A percentile compares a stretch with the other conserved stretches of the same genome.
Conservation (phyloP, 1,284 basidiomycete genomes). For the Nidula niveotomentosa region DNA sequence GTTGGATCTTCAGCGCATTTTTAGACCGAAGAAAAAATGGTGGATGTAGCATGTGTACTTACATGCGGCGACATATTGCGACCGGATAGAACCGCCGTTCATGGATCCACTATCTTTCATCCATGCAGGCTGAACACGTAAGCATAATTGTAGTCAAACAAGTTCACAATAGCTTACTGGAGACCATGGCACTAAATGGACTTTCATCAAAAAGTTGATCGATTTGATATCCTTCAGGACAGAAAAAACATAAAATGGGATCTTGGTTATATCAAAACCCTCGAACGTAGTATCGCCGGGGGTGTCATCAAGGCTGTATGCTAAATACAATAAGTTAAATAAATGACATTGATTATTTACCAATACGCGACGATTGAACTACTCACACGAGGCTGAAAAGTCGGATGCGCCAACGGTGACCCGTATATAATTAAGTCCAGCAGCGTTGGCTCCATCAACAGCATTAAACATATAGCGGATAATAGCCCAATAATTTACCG, state of each 20-base stretch:
- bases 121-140: slow-evolving; percentile 43
- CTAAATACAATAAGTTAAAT: slow-evolving; percentile 19
- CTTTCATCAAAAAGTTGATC: slow-evolving; percentile 37
- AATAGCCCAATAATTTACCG: slow-evolving; percentile 43
- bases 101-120: slow-evolving; percentile 51
- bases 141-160: neutral
- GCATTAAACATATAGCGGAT: slow-evolving; percentile 44
- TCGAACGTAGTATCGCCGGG: slow-evolving; percentile 46
- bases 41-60: neutral
- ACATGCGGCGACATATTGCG: slow-evolving; percentile 26
- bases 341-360: neutral
- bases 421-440: slow-evolving; percentile 50
- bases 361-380: neutral
- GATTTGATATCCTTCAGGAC: slow-evolving; percentile 48
- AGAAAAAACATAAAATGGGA: slow-evolving; percentile 49
- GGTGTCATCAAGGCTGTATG: slow-evolving; percentile 48
- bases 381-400: slow-evolving; percentile 43
- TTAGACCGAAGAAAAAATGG: neutral
- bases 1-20: slow-evolving; percentile 35
- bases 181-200: slow-evolving; percentile 55
- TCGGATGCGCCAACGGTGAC: slow-evolving; percentile 55
- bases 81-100: slow-evolving; percentile 44
- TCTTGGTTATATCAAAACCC: slow-evolving; percentile 43
- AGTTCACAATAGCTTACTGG: slow-evolving; percentile 30
- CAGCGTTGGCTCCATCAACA: slow-evolving; percentile 44